Evolutionary conservation across 1,284 basidiomycete species (phyloP), one percentile per base, ranked within the genome.

Genomic region (Moesziomyces aphidis): DNA sequence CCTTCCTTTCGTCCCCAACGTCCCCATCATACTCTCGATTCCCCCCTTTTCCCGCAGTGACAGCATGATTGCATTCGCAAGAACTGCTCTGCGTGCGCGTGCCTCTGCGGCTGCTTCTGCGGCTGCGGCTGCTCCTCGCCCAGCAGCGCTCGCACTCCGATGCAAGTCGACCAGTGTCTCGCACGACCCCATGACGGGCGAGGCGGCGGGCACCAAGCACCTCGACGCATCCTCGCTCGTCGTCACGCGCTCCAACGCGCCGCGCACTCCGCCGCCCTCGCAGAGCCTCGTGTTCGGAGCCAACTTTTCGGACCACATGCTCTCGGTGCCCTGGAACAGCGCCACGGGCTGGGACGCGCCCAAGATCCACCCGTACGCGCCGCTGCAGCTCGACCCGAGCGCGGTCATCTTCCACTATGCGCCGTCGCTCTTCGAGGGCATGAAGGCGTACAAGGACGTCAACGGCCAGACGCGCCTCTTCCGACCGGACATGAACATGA

Each of bases 401-500:
- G 89, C 90, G 13, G 93, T 93, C 67, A 94, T 97, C 36, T 88
- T 99, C 73, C 96, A 99, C 86, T 99, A 99, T 86, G 95, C 95
- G 0, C 87, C 90, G 1, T 92, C 89, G 67, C 86, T 93, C 5
- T 99, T 99, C 81, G 96, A 99, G 85, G 96, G 96, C 24, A 90
- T 97, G 89, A 99, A 99, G 73, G 96, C 95, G 0, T 99, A 98
- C 87, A 89, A 91, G 61, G 91, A 92, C 75, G 86, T 89, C 54
- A 87, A 91, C 50, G 95, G 93, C 23, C 90, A 89, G 54, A 89
- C 97, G 15, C 90, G 93, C 15, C 86, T 99, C 68, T 99, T 99
- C 89, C 88, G 97, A 55, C 97, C 97, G 1, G 94, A 99, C 85
- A 96, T 95, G 81, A 99, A 99, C 88, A 98, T 99, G 95, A 88